Conservation (phyloP, 1,139 yeast genomes). For the Kodamaea fungicola region DNA sequence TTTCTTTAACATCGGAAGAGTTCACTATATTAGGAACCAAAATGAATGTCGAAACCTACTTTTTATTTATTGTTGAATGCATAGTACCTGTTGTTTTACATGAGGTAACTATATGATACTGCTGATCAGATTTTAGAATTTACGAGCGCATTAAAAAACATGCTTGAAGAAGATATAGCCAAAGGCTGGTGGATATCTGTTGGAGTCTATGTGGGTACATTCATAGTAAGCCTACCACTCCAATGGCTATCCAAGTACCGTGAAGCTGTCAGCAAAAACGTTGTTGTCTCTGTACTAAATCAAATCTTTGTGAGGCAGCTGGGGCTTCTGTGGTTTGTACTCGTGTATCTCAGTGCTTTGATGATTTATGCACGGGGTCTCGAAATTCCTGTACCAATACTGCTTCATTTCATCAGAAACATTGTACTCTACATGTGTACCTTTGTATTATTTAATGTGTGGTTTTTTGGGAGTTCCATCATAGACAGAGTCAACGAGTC, state of each 20-base stretch:
- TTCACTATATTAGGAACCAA: too few relatives aligned
- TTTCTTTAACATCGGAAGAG: too few relatives aligned
- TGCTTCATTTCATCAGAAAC: conserved; percentile 5
- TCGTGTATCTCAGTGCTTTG: conserved; percentile 13
- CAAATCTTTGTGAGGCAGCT: conserved; percentile 18
- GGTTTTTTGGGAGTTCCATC: conserved; percentile 49
- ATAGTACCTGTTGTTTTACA: too few relatives aligned
- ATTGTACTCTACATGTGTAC: conserved; percentile 17
- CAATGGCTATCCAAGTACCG: conserved; percentile 1
- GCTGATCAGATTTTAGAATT: too few relatives aligned
- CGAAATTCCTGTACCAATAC: conserved; percentile 7
- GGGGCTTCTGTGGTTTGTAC: conserved; percentile 30
- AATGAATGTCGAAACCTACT: too few relatives aligned
- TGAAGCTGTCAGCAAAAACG: conserved; percentile 4
- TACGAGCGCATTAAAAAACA: neutral
- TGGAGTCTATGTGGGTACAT: neutral
- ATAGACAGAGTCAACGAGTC: conserved; percentile 38
- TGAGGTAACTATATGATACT: too few relatives aligned
- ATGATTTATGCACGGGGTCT: conserved; percentile 4
- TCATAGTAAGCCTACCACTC: conserved; percentile 3
- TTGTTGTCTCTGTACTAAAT: conserved; percentile 6
- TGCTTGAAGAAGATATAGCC: neutral
- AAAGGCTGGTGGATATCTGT: neutral
- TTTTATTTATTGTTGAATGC: too few relatives aligned
- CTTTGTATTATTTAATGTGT: conserved; percentile 22